A percentile compares a stretch with the other conserved stretches of the same genome.
Conservation (phyloP, 78 protist species). For the Dictyostelium intermedium region DNA sequence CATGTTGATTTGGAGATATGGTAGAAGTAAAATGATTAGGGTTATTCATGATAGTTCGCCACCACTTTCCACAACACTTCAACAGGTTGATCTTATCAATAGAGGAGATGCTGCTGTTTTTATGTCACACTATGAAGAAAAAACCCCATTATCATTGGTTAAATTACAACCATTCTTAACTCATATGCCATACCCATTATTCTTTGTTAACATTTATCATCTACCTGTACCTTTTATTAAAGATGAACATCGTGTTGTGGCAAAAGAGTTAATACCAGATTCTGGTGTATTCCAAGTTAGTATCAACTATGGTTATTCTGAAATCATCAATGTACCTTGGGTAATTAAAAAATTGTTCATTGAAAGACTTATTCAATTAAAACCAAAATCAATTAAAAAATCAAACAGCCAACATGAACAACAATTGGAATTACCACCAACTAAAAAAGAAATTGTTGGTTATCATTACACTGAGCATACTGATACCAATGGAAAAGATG, state of each 20-base stretch:
- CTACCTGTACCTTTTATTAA: constrained; percentile 9
- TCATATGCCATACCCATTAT: neutral
- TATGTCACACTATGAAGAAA: neutral
- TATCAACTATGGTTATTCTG: neutral
- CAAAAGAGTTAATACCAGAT: neutral
- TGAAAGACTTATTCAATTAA: neutral
- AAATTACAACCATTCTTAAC: neutral
- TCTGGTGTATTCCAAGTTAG: neutral
- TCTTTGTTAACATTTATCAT: constrained; percentile 6
- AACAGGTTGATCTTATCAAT: neutral
- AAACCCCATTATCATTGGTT: neutral
- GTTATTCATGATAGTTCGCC: neutral
- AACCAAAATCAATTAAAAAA: neutral
- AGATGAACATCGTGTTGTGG: neutral
- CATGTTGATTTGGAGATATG: neutral
- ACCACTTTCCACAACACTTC: neutral
- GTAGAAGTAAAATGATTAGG: neutral
- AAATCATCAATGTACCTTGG: neutral
- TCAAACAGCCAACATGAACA: neutral
- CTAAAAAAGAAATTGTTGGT: neutral
- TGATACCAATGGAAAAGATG: neutral
- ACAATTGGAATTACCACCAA: neutral
- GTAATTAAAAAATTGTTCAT: neutral
- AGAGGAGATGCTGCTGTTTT: neutral
- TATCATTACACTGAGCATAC: neutral